Base-by-base conservation (phyloP, 257 asterid species). In the Jasminum sambac region DNA sequence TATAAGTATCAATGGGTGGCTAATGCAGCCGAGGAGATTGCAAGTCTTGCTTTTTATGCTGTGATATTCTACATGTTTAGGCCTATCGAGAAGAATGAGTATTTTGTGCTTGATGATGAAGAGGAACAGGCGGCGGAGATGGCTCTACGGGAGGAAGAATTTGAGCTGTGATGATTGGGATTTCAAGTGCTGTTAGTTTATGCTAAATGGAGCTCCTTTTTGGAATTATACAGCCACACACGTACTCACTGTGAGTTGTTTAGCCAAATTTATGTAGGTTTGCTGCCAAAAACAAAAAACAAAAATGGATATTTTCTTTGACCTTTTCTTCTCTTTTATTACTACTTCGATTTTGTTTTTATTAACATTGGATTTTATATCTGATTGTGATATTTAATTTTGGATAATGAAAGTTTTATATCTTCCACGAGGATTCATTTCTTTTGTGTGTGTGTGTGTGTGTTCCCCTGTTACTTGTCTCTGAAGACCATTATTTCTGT, bases 1-100 rank as follows among this genome's bases (percentile, higher is more conserved):
- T 95, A 89, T 62, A 95, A 91, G 89, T 95, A 95, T 70, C 96
- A 84, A 76, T 95, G 99, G 99, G 97, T 91, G 81, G 87, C 97
- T 26, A 79, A 66, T 82, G 96, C 97, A 5, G 96, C 96, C 4
- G 97, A 95, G 84, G 98, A 95, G 84, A 85, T 91, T 8, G 99
- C 89, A 0, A 89, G 91, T 78, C 84, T 95, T 61, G 95, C 92
- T 2, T 95, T 95, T 67, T 95, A 95, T 73, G 52, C 78, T 0
- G 82, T 88, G 48, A 91, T 95, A 85, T 95, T 95, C 77, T 88
- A 95, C 86, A 95, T 91, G 99, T 95, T 91, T 82, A 91, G 91
- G 95, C 99, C 98, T 0, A 89, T 85, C 11, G 94, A 88, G 83
- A 89, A 76, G 87, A 91, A 91, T 37, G 94, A 95, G 79, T 91